Evolutionary conservation across 495 filamentous ascomycete genomes (phyloP).

Genomic region (Daldinia concentrica): DNA sequence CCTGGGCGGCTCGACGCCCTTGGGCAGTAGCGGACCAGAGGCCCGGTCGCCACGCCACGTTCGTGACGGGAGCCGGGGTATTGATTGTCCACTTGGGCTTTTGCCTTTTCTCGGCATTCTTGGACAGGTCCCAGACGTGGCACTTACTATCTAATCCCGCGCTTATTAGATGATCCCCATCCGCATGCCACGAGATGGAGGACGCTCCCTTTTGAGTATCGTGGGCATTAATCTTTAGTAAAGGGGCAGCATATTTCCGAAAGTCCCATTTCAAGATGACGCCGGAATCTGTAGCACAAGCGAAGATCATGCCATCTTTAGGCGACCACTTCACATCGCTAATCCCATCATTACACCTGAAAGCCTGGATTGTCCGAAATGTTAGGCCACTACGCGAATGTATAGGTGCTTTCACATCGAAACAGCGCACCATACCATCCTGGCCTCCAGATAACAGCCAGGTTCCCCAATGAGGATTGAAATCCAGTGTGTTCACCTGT

Average conservation of each 20-base stretch:
- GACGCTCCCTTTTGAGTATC: slow-evolving; percentile 72
- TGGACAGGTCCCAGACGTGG: slow-evolving; percentile 90
- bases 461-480: slow-evolving; percentile 82
- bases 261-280: slow-evolving; percentile 69
- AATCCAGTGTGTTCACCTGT: slow-evolving; percentile 89
- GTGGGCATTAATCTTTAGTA: slow-evolving; percentile 84
- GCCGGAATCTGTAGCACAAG: slow-evolving; percentile 88
- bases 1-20: slow-evolving; percentile 66
- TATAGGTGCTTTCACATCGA: slow-evolving; percentile 57
- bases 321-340: slow-evolving; percentile 91
- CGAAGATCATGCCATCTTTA: slow-evolving; percentile 84
- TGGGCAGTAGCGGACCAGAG: slow-evolving; percentile 74
- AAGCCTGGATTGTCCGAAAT: slow-evolving; percentile 54
- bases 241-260: slow-evolving; percentile 53
- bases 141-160: slow-evolving; percentile 84
- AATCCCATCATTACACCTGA: slow-evolving; percentile 74
- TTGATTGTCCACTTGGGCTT: slow-evolving; percentile 73
- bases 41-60: slow-evolving; percentile 87
- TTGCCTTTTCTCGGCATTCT: slow-evolving; percentile 78
- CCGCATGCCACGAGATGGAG: slow-evolving; percentile 93
- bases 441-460: slow-evolving; percentile 89
- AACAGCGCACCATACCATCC: slow-evolving; percentile 83
- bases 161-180: slow-evolving; percentile 88
- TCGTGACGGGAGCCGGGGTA: slow-evolving; percentile 70
- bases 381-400: slow-evolving; percentile 53